Percentiles rank a stretch among this genome's conserved stretches.
Evolutionary conservation across 108 stramenopile genomes (phyloP).

Genomic region (Cyclotella sp.): DNA sequence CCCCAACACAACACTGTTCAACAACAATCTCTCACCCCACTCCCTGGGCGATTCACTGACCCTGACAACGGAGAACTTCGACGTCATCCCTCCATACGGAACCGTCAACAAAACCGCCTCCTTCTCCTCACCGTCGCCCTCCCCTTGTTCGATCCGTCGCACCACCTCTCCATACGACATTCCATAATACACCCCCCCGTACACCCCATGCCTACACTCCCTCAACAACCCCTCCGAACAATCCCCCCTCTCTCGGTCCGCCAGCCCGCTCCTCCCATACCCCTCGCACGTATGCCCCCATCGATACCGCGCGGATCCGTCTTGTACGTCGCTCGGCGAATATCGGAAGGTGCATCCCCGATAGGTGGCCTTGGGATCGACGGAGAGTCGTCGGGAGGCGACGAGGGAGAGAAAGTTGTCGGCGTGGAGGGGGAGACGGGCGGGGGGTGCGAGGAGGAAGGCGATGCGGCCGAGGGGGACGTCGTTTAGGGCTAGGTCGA

Average conservation of each 20-base stretch:
- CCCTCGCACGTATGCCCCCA: slow-evolving; percentile 70
- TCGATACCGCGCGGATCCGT: slow-evolving; percentile 59
- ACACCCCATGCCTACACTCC: slow-evolving; percentile 49
- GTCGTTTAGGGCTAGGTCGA: slow-evolving; percentile 55
- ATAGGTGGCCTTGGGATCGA: slow-evolving; percentile 66
- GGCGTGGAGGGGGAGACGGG: slow-evolving; percentile 63
- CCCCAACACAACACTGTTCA: slow-evolving; percentile 68
- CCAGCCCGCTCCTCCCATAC: slow-evolving; percentile 39
- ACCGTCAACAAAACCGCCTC: slow-evolving; percentile 66
- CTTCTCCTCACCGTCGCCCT: slow-evolving; percentile 32
- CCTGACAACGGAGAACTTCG: slow-evolving; percentile 67
- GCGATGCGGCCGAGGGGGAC: slow-evolving; percentile 52
- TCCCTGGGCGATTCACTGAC: slow-evolving; percentile 74
- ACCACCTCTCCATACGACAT: slow-evolving; percentile 35
- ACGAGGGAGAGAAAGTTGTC: slow-evolving; percentile 62
- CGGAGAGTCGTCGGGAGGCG: slow-evolving; percentile 43
- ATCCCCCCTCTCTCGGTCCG: slow-evolving; percentile 8
- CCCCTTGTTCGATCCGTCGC: neutral
- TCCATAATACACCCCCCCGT: slow-evolving; percentile 75
- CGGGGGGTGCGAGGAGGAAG: slow-evolving; percentile 50
- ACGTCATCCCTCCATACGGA: slow-evolving; percentile 52
- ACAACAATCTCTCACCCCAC: slow-evolving; percentile 68
- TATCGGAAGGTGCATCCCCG: slow-evolving; percentile 63
- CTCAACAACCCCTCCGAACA: slow-evolving; percentile 46
- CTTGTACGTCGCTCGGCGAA: slow-evolving; percentile 56